Evolutionary conservation across 192 early-diverging fungal species (phyloP).

Genomic region (Linnemannia hyalina): DNA sequence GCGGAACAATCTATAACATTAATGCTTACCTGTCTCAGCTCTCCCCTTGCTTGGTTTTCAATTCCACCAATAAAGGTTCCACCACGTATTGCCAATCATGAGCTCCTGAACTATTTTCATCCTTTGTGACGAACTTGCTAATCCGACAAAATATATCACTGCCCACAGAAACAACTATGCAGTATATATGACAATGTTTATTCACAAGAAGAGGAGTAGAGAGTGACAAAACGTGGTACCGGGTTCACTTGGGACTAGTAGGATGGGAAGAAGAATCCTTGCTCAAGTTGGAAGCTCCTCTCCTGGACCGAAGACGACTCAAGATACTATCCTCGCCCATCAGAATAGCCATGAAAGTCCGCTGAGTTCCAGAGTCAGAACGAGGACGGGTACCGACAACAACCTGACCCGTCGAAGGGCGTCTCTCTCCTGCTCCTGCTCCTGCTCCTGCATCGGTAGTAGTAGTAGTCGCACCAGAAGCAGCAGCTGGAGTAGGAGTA

Average conservation of each 20-base stretch:
- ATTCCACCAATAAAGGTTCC: no score
- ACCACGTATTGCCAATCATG: no score
- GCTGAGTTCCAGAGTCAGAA: constrained; percentile 41
- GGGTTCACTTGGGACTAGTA: not conserved
- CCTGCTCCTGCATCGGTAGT: not conserved
- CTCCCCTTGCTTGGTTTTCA: no score
- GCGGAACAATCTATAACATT: no score
- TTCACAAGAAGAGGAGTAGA: no score
- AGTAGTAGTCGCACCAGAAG: not conserved
- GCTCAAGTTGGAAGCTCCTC: constrained; percentile 15
- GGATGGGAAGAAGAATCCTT: not conserved
- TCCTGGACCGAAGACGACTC: constrained; percentile 21
- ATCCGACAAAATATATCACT: no score
- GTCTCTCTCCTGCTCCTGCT: constrained; percentile 2
- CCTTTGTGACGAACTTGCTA: no score
- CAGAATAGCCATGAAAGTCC: constrained; percentile 49
- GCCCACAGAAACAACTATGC: no score
- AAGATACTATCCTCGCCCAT: constrained; percentile 50
- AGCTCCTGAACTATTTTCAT: no score
- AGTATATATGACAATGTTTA: no score
- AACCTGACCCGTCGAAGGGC: constrained; percentile 19
- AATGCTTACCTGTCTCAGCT: no score
- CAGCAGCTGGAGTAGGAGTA: not conserved
- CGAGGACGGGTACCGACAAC: constrained; percentile 17
- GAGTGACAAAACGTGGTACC: no score